Evolutionary conservation across 2,329 filamentous ascomycete species (phyloP), one percentile per base, ranked within the genome.

Genomic region (Epichloe uncinata): DNA sequence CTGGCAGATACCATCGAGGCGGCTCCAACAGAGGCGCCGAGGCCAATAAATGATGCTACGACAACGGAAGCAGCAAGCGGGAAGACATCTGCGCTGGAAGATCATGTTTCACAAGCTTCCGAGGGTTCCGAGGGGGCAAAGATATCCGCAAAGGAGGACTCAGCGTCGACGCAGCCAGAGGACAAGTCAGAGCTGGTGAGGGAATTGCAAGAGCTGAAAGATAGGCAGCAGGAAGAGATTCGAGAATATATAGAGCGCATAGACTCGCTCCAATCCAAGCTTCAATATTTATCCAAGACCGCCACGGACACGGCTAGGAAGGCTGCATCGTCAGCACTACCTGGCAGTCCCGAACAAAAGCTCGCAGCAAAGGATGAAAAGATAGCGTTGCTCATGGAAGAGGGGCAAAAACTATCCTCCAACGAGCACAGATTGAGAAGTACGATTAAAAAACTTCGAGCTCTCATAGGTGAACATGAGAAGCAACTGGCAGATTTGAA

Each of bases 321-420:
- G 56, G 76, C 81, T 6, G 81, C 79, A 2, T 69, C 75, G n/a
- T 70, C 74, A 22, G 80, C 84, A 1, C 70, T 77, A 2, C 62
- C 78, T 0, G 84, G 84, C 5, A 86, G 82, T 50, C 51, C 73
- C 2, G 86, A 95, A 56, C 87, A 84, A 63, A 89, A 86, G 61
- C 65, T 97, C 13, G 85, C 87, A 1, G 89, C 95, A 60, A 95
- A 89, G 61, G 90, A 97, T 58, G 83, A 91, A 58, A 87, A 87
- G 63, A 93, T 97, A 59, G 87, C 90, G 3, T 71, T 90, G 44
- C 71, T 98, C 13, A 85, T 98, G 74, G 84, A 95, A 58, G 93
- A 98, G 69, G 93, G 94, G 0, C 86, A 93, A 89, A 85, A 85
- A 56, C 74, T 97, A 8, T 90, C 88, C 1, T 86, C 84, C 58